A percentile compares a stretch with the other conserved stretches of the same genome.
Evolutionary conservation across 164 flowering plant species (phyloP).

Genomic region (Liquidambar formosana): DNA sequence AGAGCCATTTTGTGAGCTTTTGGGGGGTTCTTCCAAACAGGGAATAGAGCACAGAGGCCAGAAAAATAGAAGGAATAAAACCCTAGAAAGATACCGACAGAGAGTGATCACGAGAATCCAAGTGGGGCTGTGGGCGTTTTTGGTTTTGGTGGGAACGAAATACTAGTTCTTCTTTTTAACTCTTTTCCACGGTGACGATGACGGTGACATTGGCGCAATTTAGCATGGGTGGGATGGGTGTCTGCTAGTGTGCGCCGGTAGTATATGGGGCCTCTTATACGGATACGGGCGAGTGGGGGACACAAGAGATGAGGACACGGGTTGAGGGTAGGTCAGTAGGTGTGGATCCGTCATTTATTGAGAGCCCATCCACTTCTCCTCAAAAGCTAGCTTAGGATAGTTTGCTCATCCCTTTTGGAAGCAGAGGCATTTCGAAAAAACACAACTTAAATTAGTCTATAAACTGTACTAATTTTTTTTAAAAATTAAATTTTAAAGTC

Average conservation of each 20-base stretch:
- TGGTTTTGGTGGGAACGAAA: too few species aligned
- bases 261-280: too few species aligned
- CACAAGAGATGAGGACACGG: constrained; percentile 5
- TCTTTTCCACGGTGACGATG: neutral
- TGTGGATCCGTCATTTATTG: neutral
- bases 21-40: neutral
- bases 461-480: too few species aligned
- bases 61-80: constrained; percentile 12
- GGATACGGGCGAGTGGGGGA: too few species aligned
- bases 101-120: constrained; percentile 25
- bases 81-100: constrained; percentile 16
- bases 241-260: constrained; percentile 1
- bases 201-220: neutral
- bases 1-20: neutral
- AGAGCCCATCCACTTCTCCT: too few species aligned
- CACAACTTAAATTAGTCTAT: too few species aligned
- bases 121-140: too few species aligned
- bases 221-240: neutral
- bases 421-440: too few species aligned
- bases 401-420: too few species aligned
- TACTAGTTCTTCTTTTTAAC: neutral
- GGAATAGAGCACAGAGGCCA: constrained; percentile 17
- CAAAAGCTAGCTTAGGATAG: too few species aligned
- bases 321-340: too few species aligned
- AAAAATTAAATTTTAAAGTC: too few species aligned